These are phyloP conservation scores for Phaeosphaeriaceae sp. DNA, from an alignment of 2,329 filamentous ascomycete species.

Conservation along the genomic window DNA sequence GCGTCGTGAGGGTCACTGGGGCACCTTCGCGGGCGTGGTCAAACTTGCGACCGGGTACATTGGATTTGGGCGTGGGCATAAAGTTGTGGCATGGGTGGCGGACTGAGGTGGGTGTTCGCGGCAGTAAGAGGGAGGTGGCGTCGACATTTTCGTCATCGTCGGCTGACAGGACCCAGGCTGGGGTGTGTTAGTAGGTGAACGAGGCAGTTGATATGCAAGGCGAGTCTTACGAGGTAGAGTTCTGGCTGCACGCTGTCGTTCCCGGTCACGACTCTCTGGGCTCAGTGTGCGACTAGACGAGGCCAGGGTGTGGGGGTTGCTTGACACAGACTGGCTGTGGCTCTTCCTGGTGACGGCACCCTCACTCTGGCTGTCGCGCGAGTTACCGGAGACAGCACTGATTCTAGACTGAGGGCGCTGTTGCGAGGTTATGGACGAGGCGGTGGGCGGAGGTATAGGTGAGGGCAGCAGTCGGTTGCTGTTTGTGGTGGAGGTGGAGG, in stretches of 20 bases:
- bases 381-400: slow-evolving; percentile 34
- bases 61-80: slow-evolving; percentile 48
- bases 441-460: slow-evolving; percentile 38
- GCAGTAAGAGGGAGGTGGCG: slow-evolving; percentile 40
- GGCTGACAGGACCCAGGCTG: slow-evolving; percentile 48
- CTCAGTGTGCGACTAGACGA: slow-evolving; percentile 39
- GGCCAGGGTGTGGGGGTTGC: slow-evolving; percentile 46
- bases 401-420: slow-evolving; percentile 41
- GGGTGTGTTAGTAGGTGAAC: slow-evolving; percentile 3
- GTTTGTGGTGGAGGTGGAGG: slow-evolving; percentile 15
- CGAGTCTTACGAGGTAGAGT: slow-evolving; percentile 43
- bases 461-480: slow-evolving; percentile 39
- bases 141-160: slow-evolving; percentile 45
- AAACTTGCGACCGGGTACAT: slow-evolving; percentile 47
- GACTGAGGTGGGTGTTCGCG: slow-evolving; percentile 41
- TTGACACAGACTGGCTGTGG: slow-evolving; percentile 45
- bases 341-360: slow-evolving; percentile 31
- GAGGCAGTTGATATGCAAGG: too few relatives aligned
- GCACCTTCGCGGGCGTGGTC: slow-evolving; percentile 48
- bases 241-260: slow-evolving; percentile 42
- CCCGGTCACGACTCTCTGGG: slow-evolving; percentile 39
- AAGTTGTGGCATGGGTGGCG: slow-evolving; percentile 48
- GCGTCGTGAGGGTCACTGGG: slow-evolving; percentile 44
- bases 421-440: slow-evolving; percentile 35
- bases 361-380: slow-evolving; percentile 36